Conservation (phyloP, 1,139 yeast genomes). For the Taiozyma onychis region DNA sequence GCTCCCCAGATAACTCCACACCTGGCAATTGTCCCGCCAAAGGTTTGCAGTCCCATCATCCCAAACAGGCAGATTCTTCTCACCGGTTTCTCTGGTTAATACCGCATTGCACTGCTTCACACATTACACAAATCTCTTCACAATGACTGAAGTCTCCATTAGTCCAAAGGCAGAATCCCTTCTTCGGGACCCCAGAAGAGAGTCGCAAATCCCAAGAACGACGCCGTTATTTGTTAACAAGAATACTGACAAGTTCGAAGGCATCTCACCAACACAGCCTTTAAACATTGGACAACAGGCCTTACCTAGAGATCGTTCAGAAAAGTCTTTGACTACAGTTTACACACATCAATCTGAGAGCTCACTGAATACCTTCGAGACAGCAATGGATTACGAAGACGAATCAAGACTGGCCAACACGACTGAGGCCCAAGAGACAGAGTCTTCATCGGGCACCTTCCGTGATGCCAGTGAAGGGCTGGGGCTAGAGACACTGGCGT, state of each 20-base stretch:
- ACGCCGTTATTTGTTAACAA: background rate
- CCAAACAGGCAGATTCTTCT: background rate
- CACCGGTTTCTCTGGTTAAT: background rate
- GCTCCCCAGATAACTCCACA: no score
- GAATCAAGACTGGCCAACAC: background rate
- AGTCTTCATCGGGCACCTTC: background rate
- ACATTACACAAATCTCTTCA: background rate
- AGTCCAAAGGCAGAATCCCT: background rate
- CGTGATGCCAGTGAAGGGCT: conserved; percentile 1
- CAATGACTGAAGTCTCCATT: background rate
- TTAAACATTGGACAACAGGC: conserved; percentile 9
- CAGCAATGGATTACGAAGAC: conserved; percentile 16
- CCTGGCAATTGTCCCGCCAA: background rate
- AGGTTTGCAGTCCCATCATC: background rate
- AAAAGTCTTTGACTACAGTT: conserved; percentile 10
- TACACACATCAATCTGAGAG: conserved; percentile 9
- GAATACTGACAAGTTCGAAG: conserved; percentile 6
- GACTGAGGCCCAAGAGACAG: background rate
- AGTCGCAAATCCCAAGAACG: background rate
- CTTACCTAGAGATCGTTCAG: conserved; percentile 3
- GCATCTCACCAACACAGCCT: conserved; percentile 22
- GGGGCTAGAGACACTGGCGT: conserved; percentile 4
- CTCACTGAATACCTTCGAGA: conserved; percentile 13
- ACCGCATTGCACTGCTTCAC: background rate
- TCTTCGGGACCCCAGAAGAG: background rate